Base-by-base conservation (phyloP, 257 asterid genomes). In the Plantago ovata region DNA sequence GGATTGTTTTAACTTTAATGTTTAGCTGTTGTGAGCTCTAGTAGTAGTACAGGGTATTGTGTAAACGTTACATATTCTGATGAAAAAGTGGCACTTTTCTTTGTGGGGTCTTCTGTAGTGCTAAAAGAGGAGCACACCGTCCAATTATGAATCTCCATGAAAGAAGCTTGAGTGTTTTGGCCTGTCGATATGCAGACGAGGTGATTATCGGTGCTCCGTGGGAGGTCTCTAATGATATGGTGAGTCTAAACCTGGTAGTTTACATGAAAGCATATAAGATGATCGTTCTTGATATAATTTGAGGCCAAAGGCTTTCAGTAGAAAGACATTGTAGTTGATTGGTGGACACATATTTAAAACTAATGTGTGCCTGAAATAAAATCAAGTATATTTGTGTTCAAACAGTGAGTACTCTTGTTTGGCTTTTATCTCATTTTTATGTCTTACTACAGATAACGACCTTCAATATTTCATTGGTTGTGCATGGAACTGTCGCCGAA, bases 61-160 rank as follows among this genome's bases (percentile, higher is more conserved):
- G n/a, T n/a, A n/a, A n/a, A n/a, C n/a, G n/a, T n/a, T n/a, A n/a
- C n/a, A n/a, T 28, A 8, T 3, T 9, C 56, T 50, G 20, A 50
- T 22, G 23, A 46, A 54, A 41, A 24, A 52, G 48, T 54, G 40
- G 62, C 51, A 36, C 19, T 40, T 46, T 54, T 43, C 28, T 21
- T 45, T 75, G 53, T 67, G 40, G 23, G 70, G 72, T 62, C 61
- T 51, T 56, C 73, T 84, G 62, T 76, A 93, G 98, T 79, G 69
- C 79, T 58, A 78, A 79, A 69, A 82, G 97, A 77, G 98, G 98
- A 72, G 85, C 81, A 41, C 98, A 93, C 81, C 97, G 97, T 53
- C 98, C 98, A 53, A 93, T 93, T 28, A 93, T 93, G 98, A 88
- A 93, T 76, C 98, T 93, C 61, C 98, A 86, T 61, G 98, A 93